Evolutionary conservation across 1,284 basidiomycete genomes (phyloP), one percentile per base, ranked within the genome.

Genomic region (Ustilago sp.): DNA sequence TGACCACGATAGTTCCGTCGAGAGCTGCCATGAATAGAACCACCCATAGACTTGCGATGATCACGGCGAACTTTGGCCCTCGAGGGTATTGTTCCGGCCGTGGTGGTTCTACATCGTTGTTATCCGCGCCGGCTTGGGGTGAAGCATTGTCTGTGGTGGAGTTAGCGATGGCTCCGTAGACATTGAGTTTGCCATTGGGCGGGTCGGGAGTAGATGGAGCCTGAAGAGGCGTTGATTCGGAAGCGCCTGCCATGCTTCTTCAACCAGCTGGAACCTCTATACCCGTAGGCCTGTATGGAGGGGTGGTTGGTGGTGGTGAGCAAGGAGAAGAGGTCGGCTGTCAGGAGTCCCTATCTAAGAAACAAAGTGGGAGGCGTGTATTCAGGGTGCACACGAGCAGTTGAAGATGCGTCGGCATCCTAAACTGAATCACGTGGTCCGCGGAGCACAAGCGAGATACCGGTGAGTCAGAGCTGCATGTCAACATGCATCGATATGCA

Each of bases 1-100:
- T 84, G 4, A 83, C 82, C 2, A 85, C 83, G 34, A 84, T 82
- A 17, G 83, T 84, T n/a, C 83, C 80, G 50, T 85, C 83, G 13
- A 84, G 66, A 0, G 83, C 81, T 1, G 80, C 76, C 57, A 84
- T 77, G 68, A 83, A 83, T 15, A 79, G 78, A 17, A 83, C 83
- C 23, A 81, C 78, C 83, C 83, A 85, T 58, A 84, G 72, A 28
- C 80, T 74, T 13, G 71, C 69, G 68, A 84, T 77, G 63, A 84
- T 79, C 58, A 84, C 60, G 15, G 82, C 69, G 15, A 83, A 63
- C 48, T 81, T 81, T 48, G 67, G 6, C 13, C 82, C 76, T 12
- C 41, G 34, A 2, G 74, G 68, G 15, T 54, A 39, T 8, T 65
- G 55, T 2, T 50, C 41, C 38, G 17, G 41, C 60, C 12, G 34